phyloP scores from a whole-genome alignment of 1,284 basidiomycete species.

The Rhodotorula sp. region DNA sequence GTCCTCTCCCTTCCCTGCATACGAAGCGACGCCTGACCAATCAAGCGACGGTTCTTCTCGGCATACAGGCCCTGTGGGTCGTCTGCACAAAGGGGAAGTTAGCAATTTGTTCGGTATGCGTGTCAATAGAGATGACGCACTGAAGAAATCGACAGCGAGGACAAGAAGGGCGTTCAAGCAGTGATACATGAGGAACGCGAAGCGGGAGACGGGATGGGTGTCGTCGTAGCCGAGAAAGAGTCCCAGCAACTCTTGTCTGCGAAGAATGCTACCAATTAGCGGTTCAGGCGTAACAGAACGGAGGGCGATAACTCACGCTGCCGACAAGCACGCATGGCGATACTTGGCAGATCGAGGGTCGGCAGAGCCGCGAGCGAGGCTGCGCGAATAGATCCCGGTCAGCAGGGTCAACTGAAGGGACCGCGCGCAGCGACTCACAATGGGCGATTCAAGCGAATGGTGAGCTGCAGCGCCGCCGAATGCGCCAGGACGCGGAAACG shows the following conservation, averaged over 20 bases:
- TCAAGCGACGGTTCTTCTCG: conserved; percentile 13
- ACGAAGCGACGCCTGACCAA: neutral
- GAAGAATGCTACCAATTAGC: neutral
- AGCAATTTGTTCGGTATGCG: neutral
- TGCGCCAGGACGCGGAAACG: conserved; percentile 25
- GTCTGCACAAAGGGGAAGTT: conserved; percentile 6
- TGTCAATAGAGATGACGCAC: conserved; percentile 4
- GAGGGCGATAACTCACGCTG: conserved; percentile 20
- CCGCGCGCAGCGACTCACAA: conserved; percentile 13
- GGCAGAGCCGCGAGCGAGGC: conserved; percentile 28
- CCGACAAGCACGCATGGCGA: conserved; percentile 5
- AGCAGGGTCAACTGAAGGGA: too few species aligned
- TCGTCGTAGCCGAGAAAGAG: conserved; percentile 28
- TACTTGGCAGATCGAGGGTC: conserved; percentile 18
- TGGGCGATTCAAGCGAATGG: conserved; percentile 26
- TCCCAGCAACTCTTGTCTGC: conserved; percentile 22
- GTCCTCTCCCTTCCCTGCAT: conserved; percentile 8
- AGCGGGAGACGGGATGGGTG: conserved; percentile 7
- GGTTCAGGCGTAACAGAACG: too few species aligned
- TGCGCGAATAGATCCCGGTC: neutral
- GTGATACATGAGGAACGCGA: conserved; percentile 16
- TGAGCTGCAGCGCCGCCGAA: conserved; percentile 11
- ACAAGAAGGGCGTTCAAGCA: conserved; percentile 30
- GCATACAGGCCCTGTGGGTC: conserved; percentile 13
- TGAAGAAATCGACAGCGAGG: conserved; percentile 26